These are phyloP conservation scores for Kregervanrija fluxuum DNA, from an alignment of 805 yeast species.

Conservation along the genomic window DNA sequence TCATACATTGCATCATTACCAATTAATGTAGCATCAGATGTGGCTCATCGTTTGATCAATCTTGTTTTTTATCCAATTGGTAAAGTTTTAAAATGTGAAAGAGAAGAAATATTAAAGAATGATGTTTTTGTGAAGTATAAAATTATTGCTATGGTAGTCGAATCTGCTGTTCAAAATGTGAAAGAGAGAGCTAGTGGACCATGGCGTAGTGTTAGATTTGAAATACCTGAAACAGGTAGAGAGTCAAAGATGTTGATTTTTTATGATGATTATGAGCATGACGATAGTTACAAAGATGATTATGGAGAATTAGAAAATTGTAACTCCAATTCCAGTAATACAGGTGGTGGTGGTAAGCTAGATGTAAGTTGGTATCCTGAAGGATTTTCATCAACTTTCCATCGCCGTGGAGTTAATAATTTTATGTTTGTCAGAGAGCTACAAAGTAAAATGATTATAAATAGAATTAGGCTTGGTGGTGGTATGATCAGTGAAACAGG, in stretches of 20 bases:
- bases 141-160: constrained; percentile 2
- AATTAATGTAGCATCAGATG: background rate
- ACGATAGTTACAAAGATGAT: background rate
- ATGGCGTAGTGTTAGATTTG: constrained; percentile 8
- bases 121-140: constrained; percentile 1
- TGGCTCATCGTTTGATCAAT: background rate
- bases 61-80: constrained; percentile 9
- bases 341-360: constrained; percentile 9
- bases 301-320: background rate
- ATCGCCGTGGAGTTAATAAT: constrained; percentile 39
- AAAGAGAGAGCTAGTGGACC: constrained; percentile 2
- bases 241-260: constrained; percentile 28
- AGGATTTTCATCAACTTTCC: constrained; percentile 44
- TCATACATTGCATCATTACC: constrained; percentile 8
- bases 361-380: constrained; percentile 35
- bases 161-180: background rate
- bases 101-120: too few relatives aligned
- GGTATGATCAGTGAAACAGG: constrained; percentile 26
- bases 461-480: constrained; percentile 25
- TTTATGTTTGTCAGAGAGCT: constrained; percentile 46
- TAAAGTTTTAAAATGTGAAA: background rate
- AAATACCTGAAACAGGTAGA: constrained; percentile 11
- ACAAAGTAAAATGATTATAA: constrained; percentile 38
- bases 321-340: background rate
- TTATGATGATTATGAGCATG: constrained; percentile 12